Base-by-base conservation (phyloP, 2,329 filamentous ascomycete genomes). In the Sphaerostilbella broomeana region DNA sequence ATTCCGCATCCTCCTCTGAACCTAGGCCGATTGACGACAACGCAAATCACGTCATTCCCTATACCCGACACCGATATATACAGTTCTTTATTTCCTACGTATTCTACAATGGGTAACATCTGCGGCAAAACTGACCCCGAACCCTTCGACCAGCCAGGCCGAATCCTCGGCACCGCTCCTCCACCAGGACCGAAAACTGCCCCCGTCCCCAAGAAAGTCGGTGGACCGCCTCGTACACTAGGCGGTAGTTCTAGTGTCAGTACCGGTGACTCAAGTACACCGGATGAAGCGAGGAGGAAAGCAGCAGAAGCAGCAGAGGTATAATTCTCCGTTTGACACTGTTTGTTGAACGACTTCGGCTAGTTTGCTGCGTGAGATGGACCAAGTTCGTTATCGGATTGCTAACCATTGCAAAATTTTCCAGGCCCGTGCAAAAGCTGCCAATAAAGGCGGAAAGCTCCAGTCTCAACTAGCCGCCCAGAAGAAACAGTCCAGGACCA, bases 291-390 rank as follows among this genome's bases (percentile, higher is more conserved):
- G 22, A 73, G 81, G 43, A 72, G 69, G 40, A 84, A 79, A 44
- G 89, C 89, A 4, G 87, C 86, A 1, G 75, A 78, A 48, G 89
- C 88, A 37, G 89, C 89, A 44, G 85, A 94, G 80, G 88, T 94
- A 61, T 57, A 78, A 6, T 18, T 6, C 8, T n/a, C 26, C 18
- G n/a, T n/a, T n/a, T n/a, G n/a, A n/a, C n/a, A n/a, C n/a, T n/a
- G n/a, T n/a, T n/a, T n/a, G n/a, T n/a, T n/a, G n/a, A n/a, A n/a
- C n/a, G n/a, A n/a, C n/a, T n/a, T n/a, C n/a, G n/a, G n/a, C n/a
- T n/a, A n/a, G n/a, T n/a, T n/a, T n/a, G n/a, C n/a, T n/a, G n/a
- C n/a, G n/a, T n/a, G n/a, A n/a, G n/a, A n/a, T n/a, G n/a, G n/a
- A n/a, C 15, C 24, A 20, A 30, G n/a, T 21, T 20, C 28, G 13